phyloP scores from a whole-genome alignment of 2,329 filamentous ascomycete species.

The Aspergillus ruber region DNA sequence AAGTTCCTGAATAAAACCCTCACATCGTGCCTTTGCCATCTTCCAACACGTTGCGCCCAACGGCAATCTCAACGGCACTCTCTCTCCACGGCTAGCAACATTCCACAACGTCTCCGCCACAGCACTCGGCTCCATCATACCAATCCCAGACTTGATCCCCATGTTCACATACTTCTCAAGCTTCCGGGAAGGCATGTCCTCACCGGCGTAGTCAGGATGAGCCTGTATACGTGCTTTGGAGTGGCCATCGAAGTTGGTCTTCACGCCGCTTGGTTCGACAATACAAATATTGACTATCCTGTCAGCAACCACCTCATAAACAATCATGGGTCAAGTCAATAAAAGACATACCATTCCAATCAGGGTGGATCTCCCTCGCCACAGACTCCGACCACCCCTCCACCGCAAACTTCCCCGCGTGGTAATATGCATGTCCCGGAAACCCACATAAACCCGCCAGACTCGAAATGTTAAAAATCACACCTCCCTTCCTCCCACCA shows the following conservation, averaged over 20 bases:
- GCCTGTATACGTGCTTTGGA: slow-evolving; percentile 12
- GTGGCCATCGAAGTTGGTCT: slow-evolving; percentile 38
- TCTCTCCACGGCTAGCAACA: slow-evolving; percentile 26
- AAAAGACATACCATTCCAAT: slow-evolving; percentile 13
- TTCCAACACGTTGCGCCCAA: slow-evolving; percentile 22
- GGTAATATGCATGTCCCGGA: slow-evolving; percentile 13
- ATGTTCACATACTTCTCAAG: slow-evolving; percentile 15
- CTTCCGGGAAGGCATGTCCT: slow-evolving; percentile 10
- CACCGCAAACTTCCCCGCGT: slow-evolving; percentile 17
- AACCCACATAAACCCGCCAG: slow-evolving; percentile 13
- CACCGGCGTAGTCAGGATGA: slow-evolving; percentile 3
- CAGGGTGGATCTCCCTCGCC: slow-evolving; percentile 12
- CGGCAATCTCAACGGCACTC: slow-evolving; percentile 39
- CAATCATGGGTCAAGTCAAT: no score
- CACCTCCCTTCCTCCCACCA: slow-evolving; percentile 24
- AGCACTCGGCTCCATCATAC: slow-evolving; percentile 9
- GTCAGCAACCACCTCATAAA: no score
- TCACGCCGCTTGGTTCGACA: slow-evolving; percentile 37
- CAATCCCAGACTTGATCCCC: slow-evolving; percentile 7
- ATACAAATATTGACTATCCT: slow-evolving; percentile 32
- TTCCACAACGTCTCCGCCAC: slow-evolving; percentile 34
- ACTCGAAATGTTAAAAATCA: slow-evolving; percentile 15
- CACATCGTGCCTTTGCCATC: neutral
- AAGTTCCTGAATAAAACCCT: neutral
- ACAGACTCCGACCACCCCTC: slow-evolving; percentile 17